Evolutionary conservation across 805 yeast genomes (phyloP).

Genomic region (Yarrowia bubula): DNA sequence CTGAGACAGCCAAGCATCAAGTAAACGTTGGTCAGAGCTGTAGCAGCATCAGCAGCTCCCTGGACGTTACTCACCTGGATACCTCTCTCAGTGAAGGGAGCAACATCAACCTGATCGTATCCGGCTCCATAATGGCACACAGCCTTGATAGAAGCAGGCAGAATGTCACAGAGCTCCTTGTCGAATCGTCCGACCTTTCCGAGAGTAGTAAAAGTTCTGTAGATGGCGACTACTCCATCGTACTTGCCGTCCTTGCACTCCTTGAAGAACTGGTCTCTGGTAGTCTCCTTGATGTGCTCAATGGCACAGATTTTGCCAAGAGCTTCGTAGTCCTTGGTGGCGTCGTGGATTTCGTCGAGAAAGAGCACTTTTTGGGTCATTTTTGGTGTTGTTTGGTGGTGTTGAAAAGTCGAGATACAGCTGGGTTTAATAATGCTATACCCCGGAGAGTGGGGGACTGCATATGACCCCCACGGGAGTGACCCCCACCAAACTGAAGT

Average conservation of each 20-base stretch:
- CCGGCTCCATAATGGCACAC: constrained; percentile 69
- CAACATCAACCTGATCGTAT: constrained; percentile 67
- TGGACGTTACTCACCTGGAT: constrained; percentile 70
- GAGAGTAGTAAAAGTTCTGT: constrained; percentile 55
- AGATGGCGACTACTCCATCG: constrained; percentile 44
- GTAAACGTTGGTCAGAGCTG: constrained; percentile 69
- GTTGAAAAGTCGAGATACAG: not conserved
- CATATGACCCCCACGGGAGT: not conserved
- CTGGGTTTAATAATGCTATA: not conserved
- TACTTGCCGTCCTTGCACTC: constrained; percentile 48
- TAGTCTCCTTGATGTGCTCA: not conserved
- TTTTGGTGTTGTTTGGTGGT: not conserved
- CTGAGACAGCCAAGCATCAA: constrained; percentile 62
- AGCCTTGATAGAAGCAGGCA: constrained; percentile 55
- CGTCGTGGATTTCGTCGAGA: constrained; percentile 15
- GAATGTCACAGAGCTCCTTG: constrained; percentile 52
- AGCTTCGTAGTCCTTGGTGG: constrained; percentile 15
- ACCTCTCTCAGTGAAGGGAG: constrained; percentile 49
- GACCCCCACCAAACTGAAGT: not conserved
- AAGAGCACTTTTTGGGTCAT: constrained; percentile 26
- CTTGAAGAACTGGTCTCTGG: constrained; percentile 42
- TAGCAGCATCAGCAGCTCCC: constrained; percentile 62
- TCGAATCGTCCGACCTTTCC: constrained; percentile 62
- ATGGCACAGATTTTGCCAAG: not conserved
- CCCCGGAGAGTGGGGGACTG: not conserved